Conservation (phyloP, 208 protist species). For the Leishmania guyanensis region DNA sequence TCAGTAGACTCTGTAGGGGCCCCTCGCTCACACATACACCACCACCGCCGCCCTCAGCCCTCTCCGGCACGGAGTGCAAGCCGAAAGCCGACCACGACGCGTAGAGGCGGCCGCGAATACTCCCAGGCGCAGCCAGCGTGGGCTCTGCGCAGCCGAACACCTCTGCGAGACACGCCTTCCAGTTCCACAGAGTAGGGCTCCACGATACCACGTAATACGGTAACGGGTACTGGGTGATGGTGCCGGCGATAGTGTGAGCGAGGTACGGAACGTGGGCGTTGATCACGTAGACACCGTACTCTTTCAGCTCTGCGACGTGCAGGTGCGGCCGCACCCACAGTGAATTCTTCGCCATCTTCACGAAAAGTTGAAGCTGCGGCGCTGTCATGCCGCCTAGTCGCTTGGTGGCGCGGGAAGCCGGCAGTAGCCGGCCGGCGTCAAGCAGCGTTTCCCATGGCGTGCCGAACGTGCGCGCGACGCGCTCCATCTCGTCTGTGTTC, state of each 20-base stretch:
- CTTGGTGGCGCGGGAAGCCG: constrained; percentile 29
- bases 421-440: constrained; percentile 25
- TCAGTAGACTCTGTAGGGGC: constrained; percentile 29
- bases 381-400: constrained; percentile 37
- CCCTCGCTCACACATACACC: constrained; percentile 34
- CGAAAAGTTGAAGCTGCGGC: constrained; percentile 32
- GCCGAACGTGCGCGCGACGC: constrained; percentile 17
- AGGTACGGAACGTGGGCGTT: constrained; percentile 36
- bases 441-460: constrained; percentile 30
- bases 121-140: constrained; percentile 22
- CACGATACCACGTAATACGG: constrained; percentile 43
- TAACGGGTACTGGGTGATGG: constrained; percentile 7
- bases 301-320: constrained; percentile 33
- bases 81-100: constrained; percentile 26
- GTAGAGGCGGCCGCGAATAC: constrained; percentile 32
- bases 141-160: constrained; percentile 24
- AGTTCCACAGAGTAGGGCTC: constrained; percentile 13
- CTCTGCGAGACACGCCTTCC: constrained; percentile 21
- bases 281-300: constrained; percentile 37
- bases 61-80: constrained; percentile 27
- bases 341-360: constrained; percentile 16
- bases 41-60: constrained; percentile 18
- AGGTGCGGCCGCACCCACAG: constrained; percentile 30
- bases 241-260: constrained; percentile 8
- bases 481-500: constrained; percentile 5